Base-by-base conservation (phyloP, 1,139 yeast genomes). In the Debaryomyces coudertii region DNA sequence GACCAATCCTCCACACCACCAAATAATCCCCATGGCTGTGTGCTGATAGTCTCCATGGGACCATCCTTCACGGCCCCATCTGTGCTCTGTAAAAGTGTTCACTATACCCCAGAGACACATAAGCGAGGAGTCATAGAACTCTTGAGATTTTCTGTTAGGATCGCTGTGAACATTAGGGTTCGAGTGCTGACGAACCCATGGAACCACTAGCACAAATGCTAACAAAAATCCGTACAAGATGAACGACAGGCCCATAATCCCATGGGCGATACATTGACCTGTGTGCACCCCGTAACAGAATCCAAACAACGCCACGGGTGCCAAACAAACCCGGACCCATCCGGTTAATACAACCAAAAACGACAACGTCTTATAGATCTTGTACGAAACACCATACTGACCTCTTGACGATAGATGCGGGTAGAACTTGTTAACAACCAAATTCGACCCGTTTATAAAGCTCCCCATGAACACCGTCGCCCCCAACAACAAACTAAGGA, bases 221-320 rank as follows among this genome's bases (percentile, higher is more conserved):
- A 89, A 73, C 7, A 89, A 66, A 52, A 85, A 83, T 6, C 97
- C 96, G 62, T 92, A 92, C 4, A 77, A 67, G 11, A 92, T 78
- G 56, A 92, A 92, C 0, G 96, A 85, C 16, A 90, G 78, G 0
- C 98, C 98, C 98, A 92, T 92, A 51, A 92, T 88, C 5, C 97
- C 97, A 63, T 92, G 98, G 0, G 98, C 98, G 40, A 90, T 79
- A 63, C 98, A 92, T 67, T 92, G 98, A 15, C 98, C 98, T 1
- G 57, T 92, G 73, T 70, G 90, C 80, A 48, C 71, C 63, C 58
- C 83, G 81, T 66, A 90, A 81, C 78, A 75, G 51, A 90, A 92
- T 1, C 96, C 97, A 53, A 90, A 82, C 52, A 90, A 64, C 1
- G 96, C 87, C 42, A 89, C 83, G 4, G 93, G 90, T 0, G 96